Conservation (phyloP, 2,329 filamentous ascomycete genomes). For the Ciborinia camelliae region DNA sequence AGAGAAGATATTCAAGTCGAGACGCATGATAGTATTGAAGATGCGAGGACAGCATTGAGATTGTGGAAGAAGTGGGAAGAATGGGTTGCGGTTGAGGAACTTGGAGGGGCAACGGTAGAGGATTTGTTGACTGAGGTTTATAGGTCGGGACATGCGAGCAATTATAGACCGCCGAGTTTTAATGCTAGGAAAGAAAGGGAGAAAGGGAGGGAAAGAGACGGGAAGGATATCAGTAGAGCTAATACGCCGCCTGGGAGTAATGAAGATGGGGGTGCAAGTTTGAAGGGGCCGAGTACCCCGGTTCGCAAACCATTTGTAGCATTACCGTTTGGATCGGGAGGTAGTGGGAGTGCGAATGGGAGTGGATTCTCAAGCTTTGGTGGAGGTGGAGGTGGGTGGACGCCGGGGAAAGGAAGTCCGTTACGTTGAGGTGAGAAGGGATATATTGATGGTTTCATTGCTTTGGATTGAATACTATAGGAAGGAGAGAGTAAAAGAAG, state of each 20-base stretch:
- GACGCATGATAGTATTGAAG: constrained; percentile 92
- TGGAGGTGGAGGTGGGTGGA: constrained; percentile 16
- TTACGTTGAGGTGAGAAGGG: background rate
- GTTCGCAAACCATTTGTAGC: constrained; percentile 12
- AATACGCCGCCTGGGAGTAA: constrained; percentile 49
- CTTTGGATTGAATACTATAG: background rate
- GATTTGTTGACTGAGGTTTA: constrained; percentile 87
- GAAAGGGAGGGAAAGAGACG: constrained; percentile 44
- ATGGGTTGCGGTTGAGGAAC: constrained; percentile 47
- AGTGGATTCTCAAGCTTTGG: constrained; percentile 8
- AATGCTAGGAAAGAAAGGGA: constrained; percentile 43
- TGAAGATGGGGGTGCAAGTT: background rate
- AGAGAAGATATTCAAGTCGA: constrained; percentile 92
- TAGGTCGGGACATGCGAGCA: constrained; percentile 55
- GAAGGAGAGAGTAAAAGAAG: background rate
- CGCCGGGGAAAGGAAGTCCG: constrained; percentile 13
- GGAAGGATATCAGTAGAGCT: constrained; percentile 45
- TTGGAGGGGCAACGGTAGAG: constrained; percentile 79
- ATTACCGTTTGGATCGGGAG: constrained; percentile 8
- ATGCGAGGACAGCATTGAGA: constrained; percentile 84
- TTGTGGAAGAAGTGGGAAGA: constrained; percentile 88
- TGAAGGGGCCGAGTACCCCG: constrained; percentile 15
- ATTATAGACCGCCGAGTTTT: constrained; percentile 52
- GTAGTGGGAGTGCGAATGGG: constrained; percentile 1
- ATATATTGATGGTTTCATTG: background rate